These are phyloP conservation scores for Boletellus emodensis DNA, from an alignment of 768 basidiomycete genomes.

Conservation along the genomic window DNA sequence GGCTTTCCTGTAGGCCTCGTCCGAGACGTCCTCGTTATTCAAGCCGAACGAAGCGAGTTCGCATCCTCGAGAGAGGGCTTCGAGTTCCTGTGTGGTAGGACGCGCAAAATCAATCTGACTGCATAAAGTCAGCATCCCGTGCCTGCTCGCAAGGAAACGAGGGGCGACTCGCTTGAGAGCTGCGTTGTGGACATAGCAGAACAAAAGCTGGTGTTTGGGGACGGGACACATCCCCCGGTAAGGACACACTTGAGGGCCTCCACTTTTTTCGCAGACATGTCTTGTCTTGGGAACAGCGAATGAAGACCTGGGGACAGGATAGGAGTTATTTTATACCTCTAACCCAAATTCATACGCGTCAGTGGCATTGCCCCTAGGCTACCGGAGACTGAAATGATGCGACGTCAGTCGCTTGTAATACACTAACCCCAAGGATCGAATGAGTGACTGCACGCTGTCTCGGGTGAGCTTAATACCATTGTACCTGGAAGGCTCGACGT, in stretches of 20 bases:
- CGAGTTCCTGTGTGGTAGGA: neutral
- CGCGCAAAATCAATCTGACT: neutral
- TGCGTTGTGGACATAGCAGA: neutral
- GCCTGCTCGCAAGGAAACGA: too few relatives aligned
- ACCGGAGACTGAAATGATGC: too few relatives aligned
- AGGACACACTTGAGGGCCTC: neutral
- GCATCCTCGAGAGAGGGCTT: constrained; percentile 32
- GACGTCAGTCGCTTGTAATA: too few relatives aligned
- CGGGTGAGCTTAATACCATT: too few relatives aligned
- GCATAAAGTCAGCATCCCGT: neutral
- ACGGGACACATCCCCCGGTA: neutral
- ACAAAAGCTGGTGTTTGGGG: neutral
- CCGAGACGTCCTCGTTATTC: neutral
- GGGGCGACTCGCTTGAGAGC: neutral
- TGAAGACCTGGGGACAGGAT: too few relatives aligned
- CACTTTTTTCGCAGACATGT: neutral
- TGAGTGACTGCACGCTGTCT: too few relatives aligned
- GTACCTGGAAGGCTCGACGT: too few relatives aligned
- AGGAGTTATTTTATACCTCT: too few relatives aligned
- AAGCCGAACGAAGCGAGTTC: constrained; percentile 21
- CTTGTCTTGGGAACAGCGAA: neutral
- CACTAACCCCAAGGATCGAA: too few relatives aligned
- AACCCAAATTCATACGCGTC: too few relatives aligned
- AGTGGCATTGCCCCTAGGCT: too few relatives aligned
- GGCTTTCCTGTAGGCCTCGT: neutral